Percentiles rank a stretch among this genome's conserved stretches.
Conservation (phyloP, 768 basidiomycete species). For the Rhizopogon vesiculosus region DNA sequence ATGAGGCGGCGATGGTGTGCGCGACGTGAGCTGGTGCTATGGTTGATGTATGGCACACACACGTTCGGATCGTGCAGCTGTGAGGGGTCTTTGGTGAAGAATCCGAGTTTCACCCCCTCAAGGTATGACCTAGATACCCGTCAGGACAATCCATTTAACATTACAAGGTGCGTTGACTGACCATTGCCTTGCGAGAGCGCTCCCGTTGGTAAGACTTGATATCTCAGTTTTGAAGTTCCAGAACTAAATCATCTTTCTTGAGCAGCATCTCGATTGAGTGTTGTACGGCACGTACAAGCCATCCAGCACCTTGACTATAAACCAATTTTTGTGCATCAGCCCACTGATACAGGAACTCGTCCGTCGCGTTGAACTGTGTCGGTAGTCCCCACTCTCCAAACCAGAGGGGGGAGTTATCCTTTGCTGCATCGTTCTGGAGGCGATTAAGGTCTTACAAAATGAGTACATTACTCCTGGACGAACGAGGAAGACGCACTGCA, state of each 20-base stretch:
- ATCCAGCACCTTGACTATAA: constrained; percentile 57
- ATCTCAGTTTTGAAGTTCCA: constrained; percentile 77
- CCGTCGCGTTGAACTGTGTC: constrained; percentile 61
- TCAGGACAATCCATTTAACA: not conserved
- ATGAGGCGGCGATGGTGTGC: not conserved
- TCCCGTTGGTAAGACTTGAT: constrained; percentile 41
- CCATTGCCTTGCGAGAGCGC: constrained; percentile 56
- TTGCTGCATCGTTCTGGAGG: constrained; percentile 40
- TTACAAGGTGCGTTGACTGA: constrained; percentile 21
- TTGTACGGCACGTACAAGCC: constrained; percentile 47
- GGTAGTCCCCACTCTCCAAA: constrained; percentile 61
- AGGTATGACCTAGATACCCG: constrained; percentile 58
- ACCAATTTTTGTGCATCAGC: constrained; percentile 72
- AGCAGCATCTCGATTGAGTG: not conserved
- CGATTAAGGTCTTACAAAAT: constrained; percentile 50
- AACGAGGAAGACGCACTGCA: constrained; percentile 51
- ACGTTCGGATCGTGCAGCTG: constrained; percentile 48
- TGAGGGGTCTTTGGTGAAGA: constrained; percentile 44
- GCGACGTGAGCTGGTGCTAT: constrained; percentile 7
- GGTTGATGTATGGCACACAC: constrained; percentile 41
- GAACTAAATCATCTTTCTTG: constrained; percentile 29
- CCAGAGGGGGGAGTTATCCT: constrained; percentile 45
- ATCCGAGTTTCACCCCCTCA: constrained; percentile 54
- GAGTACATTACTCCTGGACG: not conserved
- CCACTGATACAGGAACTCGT: constrained; percentile 61